Conservation (phyloP, 768 basidiomycete species). For the Xerocomellus chrysenteron region DNA sequence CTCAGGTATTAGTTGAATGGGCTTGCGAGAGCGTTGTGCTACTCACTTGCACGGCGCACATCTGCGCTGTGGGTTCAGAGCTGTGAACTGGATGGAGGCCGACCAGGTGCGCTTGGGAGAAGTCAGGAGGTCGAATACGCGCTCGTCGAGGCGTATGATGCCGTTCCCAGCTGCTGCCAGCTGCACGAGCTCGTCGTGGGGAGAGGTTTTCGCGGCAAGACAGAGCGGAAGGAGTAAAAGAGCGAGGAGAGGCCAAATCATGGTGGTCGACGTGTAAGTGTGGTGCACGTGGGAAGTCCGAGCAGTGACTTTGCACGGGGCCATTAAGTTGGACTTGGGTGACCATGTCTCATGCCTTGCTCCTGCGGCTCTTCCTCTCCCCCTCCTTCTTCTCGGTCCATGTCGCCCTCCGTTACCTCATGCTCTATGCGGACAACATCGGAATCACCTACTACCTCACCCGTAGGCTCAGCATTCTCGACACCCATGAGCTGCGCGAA, state of each 20-base stretch:
- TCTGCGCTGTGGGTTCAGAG: conserved; percentile 73
- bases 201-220: conserved; percentile 28
- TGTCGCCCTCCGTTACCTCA: conserved; percentile 87
- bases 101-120: conserved; percentile 81
- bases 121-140: conserved; percentile 75
- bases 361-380: conserved; percentile 89
- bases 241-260: conserved; percentile 28
- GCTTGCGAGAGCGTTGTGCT: background rate
- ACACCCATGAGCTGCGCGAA: conserved; percentile 70
- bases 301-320: no score
- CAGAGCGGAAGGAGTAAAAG: conserved; percentile 33
- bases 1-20: background rate
- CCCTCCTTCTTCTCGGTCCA: conserved; percentile 92
- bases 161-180: conserved; percentile 76
- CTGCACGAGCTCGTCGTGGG: conserved; percentile 59
- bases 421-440: conserved; percentile 80
- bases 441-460: conserved; percentile 92
- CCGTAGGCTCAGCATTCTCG: conserved; percentile 64
- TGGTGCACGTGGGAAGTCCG: conserved; percentile 17
- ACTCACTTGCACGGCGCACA: conserved; percentile 93
- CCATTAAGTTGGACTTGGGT: background rate
- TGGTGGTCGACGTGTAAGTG: conserved; percentile 2
- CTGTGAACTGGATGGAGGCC: conserved; percentile 85
- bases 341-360: conserved; percentile 69
- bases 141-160: conserved; percentile 75